Conservation (phyloP, 1,284 basidiomycete species). For the Mrakiaceae sp. region DNA sequence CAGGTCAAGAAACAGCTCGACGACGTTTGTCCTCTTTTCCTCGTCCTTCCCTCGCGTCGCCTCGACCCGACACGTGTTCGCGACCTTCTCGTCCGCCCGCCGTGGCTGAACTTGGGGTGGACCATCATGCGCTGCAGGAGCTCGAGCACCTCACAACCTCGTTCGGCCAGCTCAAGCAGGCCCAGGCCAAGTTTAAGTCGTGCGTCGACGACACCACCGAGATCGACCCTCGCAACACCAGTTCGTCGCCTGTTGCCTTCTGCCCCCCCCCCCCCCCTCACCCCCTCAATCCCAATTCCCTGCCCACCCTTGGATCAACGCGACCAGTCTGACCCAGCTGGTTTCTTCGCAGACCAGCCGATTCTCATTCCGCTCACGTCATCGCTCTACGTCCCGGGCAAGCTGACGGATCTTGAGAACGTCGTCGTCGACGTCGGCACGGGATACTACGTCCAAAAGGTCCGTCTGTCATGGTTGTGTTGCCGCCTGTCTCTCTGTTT, state of each 20-base stretch:
- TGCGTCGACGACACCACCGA: constrained; percentile 73
- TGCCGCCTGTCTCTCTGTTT: neutral
- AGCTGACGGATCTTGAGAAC: constrained; percentile 65
- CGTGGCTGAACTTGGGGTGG: neutral
- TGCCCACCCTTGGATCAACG: no score
- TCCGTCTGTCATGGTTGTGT: constrained; percentile 30
- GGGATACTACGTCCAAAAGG: constrained; percentile 93
- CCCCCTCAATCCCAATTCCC: neutral
- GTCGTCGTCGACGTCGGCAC: constrained; percentile 95
- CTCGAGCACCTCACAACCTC: constrained; percentile 83
- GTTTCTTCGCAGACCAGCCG: constrained; percentile 51
- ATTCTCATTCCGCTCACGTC: constrained; percentile 86
- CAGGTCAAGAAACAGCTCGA: constrained; percentile 82
- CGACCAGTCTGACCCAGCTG: no score
- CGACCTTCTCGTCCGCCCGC: neutral
- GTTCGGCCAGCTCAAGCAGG: constrained; percentile 82
- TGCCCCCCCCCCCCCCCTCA: neutral
- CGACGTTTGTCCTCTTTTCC: constrained; percentile 45
- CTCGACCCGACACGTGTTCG: neutral
- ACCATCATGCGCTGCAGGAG: constrained; percentile 48
- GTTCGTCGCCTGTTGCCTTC: constrained; percentile 38
- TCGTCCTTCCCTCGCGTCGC: neutral
- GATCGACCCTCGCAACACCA: constrained; percentile 59
- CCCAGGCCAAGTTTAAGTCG: constrained; percentile 80
- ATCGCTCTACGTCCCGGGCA: constrained; percentile 90